These are phyloP conservation scores for Phytophthora brassicae DNA, from an alignment of 352 stramenopile species.

Conservation along the genomic window DNA sequence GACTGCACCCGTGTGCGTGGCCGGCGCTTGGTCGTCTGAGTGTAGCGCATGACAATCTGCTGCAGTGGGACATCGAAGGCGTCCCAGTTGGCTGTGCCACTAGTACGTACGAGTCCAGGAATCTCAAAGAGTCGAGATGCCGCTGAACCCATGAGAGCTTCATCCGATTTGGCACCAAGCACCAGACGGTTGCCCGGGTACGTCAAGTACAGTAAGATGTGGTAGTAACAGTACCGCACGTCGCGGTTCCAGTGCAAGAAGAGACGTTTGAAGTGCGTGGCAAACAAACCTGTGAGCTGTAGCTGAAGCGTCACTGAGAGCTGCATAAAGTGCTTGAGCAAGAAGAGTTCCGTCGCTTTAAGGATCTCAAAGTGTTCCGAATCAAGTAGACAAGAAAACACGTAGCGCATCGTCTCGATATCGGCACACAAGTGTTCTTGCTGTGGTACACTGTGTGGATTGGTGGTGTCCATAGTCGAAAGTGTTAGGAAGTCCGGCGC, in stretches of 20 bases:
- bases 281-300: constrained; percentile 51
- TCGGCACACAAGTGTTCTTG: constrained; percentile 30
- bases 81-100: constrained; percentile 48
- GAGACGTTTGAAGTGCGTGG: constrained; percentile 52
- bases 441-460: constrained; percentile 17
- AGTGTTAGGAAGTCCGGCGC: constrained; percentile 21
- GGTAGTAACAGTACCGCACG: constrained; percentile 84
- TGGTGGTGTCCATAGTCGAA: constrained; percentile 18
- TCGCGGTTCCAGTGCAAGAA: constrained; percentile 86
- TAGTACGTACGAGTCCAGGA: constrained; percentile 52
- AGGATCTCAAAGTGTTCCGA: constrained; percentile 80
- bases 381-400: constrained; percentile 63
- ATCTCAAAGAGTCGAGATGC: constrained; percentile 72
- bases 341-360: constrained; percentile 64
- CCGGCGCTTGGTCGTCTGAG: constrained; percentile 43
- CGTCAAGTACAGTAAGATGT: constrained; percentile 79
- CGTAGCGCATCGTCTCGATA: constrained; percentile 39
- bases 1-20: constrained; percentile 10
- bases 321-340: constrained; percentile 59
- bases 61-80: constrained; percentile 63
- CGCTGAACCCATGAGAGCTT: constrained; percentile 65
- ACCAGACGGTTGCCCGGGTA: constrained; percentile 78
- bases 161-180: constrained; percentile 71
- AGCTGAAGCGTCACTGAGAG: constrained; percentile 63
- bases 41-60: constrained; percentile 52